Percentiles rank a stretch among this genome's conserved stretches.
Conservation (phyloP, 108 stramenopile species). For the Pseudonitzschia pungens region DNA sequence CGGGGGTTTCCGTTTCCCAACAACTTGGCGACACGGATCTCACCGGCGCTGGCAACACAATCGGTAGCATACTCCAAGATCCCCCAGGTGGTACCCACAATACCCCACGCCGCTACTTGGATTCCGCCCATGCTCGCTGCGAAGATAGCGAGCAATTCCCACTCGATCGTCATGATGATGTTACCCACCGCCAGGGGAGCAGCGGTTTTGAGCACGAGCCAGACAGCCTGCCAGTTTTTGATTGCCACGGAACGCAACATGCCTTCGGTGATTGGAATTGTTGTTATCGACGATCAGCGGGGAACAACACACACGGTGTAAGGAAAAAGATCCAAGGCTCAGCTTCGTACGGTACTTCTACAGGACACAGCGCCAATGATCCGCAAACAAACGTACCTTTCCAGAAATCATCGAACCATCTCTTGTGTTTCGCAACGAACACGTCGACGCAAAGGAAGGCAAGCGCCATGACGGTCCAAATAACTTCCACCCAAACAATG, state of each 20-base stretch:
- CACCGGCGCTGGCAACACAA: slow-evolving; percentile 6
- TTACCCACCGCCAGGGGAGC: slow-evolving; percentile 12
- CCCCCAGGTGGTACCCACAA: slow-evolving; percentile 10
- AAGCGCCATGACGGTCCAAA: neutral
- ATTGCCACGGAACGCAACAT: slow-evolving; percentile 14
- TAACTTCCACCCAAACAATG: neutral
- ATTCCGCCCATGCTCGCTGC: slow-evolving; percentile 2
- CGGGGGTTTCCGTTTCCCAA: slow-evolving; percentile 10
- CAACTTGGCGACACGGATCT: slow-evolving; percentile 18
- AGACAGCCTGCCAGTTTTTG: slow-evolving; percentile 10
- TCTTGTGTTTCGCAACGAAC: neutral
- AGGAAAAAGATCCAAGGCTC: neutral
- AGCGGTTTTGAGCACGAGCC: slow-evolving; percentile 13
- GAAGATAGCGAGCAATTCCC: slow-evolving; percentile 9
- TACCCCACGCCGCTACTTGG: slow-evolving; percentile 9
- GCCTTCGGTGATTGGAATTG: neutral
- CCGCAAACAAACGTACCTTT: neutral
- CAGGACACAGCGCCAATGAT: neutral
- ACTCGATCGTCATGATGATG: slow-evolving; percentile 1
- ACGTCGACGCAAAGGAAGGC: neutral
- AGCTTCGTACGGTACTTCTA: no score
- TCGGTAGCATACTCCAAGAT: slow-evolving; percentile 9
- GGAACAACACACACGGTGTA: neutral
- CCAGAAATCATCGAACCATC: slow-evolving; percentile 10
- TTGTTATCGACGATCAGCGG: neutral